These are phyloP conservation scores for Globisporangium paddicum DNA, from an alignment of 352 stramenopile genomes.

Conservation along the genomic window DNA sequence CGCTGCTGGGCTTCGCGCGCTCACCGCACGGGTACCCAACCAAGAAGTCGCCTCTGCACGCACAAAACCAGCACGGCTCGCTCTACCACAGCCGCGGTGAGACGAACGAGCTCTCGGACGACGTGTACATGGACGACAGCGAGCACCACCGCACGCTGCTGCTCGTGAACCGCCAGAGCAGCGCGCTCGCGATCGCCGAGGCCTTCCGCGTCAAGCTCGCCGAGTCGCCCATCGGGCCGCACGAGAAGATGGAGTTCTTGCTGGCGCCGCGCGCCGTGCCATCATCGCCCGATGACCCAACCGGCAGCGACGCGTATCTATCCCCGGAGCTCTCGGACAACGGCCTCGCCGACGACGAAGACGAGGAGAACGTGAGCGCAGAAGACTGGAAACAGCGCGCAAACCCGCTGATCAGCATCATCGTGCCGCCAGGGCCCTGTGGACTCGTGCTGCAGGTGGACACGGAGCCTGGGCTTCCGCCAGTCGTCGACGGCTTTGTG, in stretches of 20 bases:
- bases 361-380: slow-evolving; percentile 43
- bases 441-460: slow-evolving; percentile 67
- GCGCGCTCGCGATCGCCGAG: slow-evolving; percentile 50
- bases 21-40: slow-evolving; percentile 8
- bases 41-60: slow-evolving; percentile 4
- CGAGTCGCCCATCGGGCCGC: slow-evolving; percentile 61
- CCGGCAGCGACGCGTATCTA: slow-evolving; percentile 2
- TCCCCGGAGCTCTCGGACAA: slow-evolving; percentile 13
- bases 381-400: slow-evolving; percentile 66
- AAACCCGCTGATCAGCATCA: slow-evolving; percentile 61
- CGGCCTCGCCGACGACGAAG: slow-evolving; percentile 22
- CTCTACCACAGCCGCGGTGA: slow-evolving; percentile 43
- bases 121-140: slow-evolving; percentile 22
- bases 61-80: slow-evolving; percentile 26
- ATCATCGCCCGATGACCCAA: not conserved
- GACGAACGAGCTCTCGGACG: slow-evolving; percentile 53
- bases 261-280: slow-evolving; percentile 13
- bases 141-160: slow-evolving; percentile 13
- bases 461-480: slow-evolving; percentile 21
- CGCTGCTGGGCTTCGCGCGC: slow-evolving; percentile 11
- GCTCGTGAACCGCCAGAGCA: slow-evolving; percentile 24
- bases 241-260: slow-evolving; percentile 65
- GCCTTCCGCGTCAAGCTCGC: slow-evolving; percentile 66
- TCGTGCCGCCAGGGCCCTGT: slow-evolving; percentile 66
- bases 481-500: slow-evolving; percentile 74